Base-by-base conservation (phyloP, 306 rosid genomes). In the Trifolium fragiferum region DNA sequence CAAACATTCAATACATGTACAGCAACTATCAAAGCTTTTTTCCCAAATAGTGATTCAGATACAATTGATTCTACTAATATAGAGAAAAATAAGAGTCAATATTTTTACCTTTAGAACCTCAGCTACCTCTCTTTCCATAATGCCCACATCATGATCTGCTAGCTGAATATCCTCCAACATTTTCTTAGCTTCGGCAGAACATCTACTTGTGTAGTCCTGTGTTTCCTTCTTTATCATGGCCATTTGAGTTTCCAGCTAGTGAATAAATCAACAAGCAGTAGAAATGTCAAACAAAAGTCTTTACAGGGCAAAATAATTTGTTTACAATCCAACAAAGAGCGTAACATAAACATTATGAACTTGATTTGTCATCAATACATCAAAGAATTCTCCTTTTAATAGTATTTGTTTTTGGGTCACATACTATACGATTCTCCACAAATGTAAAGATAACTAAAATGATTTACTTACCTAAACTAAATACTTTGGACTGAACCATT, bases 101-200 rank as follows among this genome's bases (percentile, higher is more conserved):
- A 37, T 50, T 27, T 27, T 53, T 82, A 93, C 98, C 96, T 91
- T 82, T 54, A 87, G 76, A 87, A 87, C 85, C 46, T 83, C 92
- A 2, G 76, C 89, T 12, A 87, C 96, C 81, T 92, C 97, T 80
- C 78, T 77, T 80, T 92, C 96, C 86, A 89, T 77, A 62, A 59
- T 72, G 75, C 82, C 80, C 75, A 94, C 55, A 62, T 87, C 84
- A 70, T 27, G 84, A 66, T 83, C 86, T 72, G 88, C 87, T 69
- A 15, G 66, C 25, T 87, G 78, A 20, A 92, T 75, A 58, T 87
- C 92, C 18, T 89, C 96, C 85, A 59, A 57, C 82, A 90, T 83
- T 71, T 72, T 81, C 75, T 80, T 85, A 14, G 89, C 83, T 78
- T 92, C 95, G 10, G 85, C 82, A 63, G 80, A 80, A 68, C 87